Base-by-base conservation (phyloP, 108 stramenopile species). In the Stephanodiscus triporus region DNA sequence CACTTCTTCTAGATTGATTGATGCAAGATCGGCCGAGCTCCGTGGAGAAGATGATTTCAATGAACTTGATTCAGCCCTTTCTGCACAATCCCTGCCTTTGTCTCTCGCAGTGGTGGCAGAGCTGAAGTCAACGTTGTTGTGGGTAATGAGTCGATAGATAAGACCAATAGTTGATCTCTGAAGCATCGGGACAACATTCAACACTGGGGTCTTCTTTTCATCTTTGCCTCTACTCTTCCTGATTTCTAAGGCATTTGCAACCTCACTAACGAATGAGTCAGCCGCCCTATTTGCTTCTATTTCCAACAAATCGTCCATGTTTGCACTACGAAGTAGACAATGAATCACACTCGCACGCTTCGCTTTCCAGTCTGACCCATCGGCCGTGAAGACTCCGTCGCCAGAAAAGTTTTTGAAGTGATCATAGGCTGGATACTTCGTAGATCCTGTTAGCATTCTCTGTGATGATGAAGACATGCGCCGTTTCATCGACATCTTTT, bases 341-440 rank as follows among this genome's bases (percentile, higher is more conserved):
- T 97, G 95, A 20, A 92, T 68, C 11, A 97, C 95, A 29, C 89
- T 82, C 10, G 87, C 86, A 32, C 96, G 91, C 72, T 97, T 97
- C 9, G 87, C 82, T 56, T 90, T 90, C 96, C 96, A 97, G 54
- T 94, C 95, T 4, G 76, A 56, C n/a, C 95, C 95, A 77, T 97
- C 84, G 7, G 95, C 89, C 2, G 96, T 95, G 75, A 97, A 97
- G 16, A 96, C 95, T 30, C 96, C 96, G 26, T 89, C 61, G 16
- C 96, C 96, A 54, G 88, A 93, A 82, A 97, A 96, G 80, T 92
- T 88, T 68, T 86, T 83, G 73, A 97, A 97, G 55, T 97, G 96
- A 81, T 96, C 84, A 72, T 97, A 97, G 22, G 95, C 95, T 4
- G 96, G 96, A 23, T 81, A 58, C 73, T 97, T 97, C 50, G 88